Percentiles rank a stretch among this genome's conserved stretches.
phyloP scores from a whole-genome alignment of 371 early-diverging fungal species.

The Nematocida displodere region DNA sequence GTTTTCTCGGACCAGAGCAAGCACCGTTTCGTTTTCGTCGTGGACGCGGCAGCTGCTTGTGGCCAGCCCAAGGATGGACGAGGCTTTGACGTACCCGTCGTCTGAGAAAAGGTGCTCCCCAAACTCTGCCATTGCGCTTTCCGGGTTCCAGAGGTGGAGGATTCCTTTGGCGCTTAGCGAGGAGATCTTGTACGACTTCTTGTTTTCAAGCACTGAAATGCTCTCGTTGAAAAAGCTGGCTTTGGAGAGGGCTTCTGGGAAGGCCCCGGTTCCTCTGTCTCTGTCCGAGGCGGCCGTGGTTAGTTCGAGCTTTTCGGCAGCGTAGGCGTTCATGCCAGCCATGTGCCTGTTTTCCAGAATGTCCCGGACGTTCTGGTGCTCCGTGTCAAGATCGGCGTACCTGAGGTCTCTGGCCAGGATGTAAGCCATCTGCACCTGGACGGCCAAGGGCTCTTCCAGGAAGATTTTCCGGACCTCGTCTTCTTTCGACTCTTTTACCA shows the following conservation, averaged over 20 bases:
- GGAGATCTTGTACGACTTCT: constrained; percentile 48
- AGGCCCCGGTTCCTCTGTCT: constrained; percentile 19
- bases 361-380: background rate
- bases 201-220: constrained; percentile 32
- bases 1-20: constrained; percentile 48
- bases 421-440: constrained; percentile 26
- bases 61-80: constrained; percentile 56
- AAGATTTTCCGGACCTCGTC: constrained; percentile 2
- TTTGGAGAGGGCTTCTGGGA: constrained; percentile 46
- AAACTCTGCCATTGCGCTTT: constrained; percentile 51
- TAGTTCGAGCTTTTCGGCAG: constrained; percentile 21
- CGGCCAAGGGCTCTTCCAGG: background rate
- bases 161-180: constrained; percentile 48
- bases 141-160: constrained; percentile 56
- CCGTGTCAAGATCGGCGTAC: background rate
- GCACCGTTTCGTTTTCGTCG: constrained; percentile 56
- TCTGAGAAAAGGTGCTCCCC: constrained; percentile 59
- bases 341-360: constrained; percentile 9
- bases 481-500: constrained; percentile 6
- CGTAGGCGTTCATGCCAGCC: constrained; percentile 30
- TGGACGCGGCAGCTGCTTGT: constrained; percentile 15
- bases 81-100: constrained; percentile 33
- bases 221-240: constrained; percentile 23
- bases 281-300: background rate
- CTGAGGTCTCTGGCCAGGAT: constrained; percentile 20